Percentiles rank a stretch among this genome's conserved stretches.
Evolutionary conservation across 73 alveolate genomes (phyloP).

Genomic region (Paramecium bursaria): DNA sequence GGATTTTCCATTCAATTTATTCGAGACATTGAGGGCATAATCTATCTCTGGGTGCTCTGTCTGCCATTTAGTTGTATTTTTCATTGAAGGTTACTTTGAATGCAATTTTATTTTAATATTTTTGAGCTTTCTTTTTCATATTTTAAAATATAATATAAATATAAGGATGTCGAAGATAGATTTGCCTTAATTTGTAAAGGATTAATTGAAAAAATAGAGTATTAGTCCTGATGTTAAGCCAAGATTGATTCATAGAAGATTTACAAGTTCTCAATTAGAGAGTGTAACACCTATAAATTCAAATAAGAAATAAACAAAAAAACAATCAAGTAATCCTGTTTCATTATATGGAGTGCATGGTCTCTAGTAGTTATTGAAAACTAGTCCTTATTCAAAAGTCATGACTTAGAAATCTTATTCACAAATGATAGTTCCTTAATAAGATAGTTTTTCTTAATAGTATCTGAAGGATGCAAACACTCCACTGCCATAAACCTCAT

Average conservation of each 20-base stretch:
- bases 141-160: neutral
- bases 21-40: constrained; percentile 19
- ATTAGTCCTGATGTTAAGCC: too few species aligned
- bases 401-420: constrained; percentile 35
- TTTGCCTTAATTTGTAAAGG: constrained; percentile 25
- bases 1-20: constrained; percentile 51
- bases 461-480: constrained; percentile 54
- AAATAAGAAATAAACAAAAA: too few species aligned
- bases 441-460: constrained; percentile 40
- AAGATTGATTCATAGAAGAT: too few species aligned
- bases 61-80: constrained; percentile 2
- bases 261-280: too few species aligned
- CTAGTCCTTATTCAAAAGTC: constrained; percentile 20
- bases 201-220: too few species aligned
- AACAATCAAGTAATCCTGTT: too few species aligned
- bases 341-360: too few species aligned
- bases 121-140: constrained; percentile 55
- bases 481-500: constrained; percentile 35
- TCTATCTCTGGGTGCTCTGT: constrained; percentile 33
- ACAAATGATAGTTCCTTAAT: constrained; percentile 6
- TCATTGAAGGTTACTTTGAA: constrained; percentile 34
- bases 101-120: constrained; percentile 50
- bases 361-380: constrained; percentile 30
- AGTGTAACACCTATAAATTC: too few species aligned
- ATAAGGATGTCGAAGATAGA: constrained; percentile 17